A percentile compares a stretch with the other conserved stretches of the same genome.
Evolutionary conservation across 768 basidiomycete genomes (phyloP).

Genomic region (Lyophyllum semitale): DNA sequence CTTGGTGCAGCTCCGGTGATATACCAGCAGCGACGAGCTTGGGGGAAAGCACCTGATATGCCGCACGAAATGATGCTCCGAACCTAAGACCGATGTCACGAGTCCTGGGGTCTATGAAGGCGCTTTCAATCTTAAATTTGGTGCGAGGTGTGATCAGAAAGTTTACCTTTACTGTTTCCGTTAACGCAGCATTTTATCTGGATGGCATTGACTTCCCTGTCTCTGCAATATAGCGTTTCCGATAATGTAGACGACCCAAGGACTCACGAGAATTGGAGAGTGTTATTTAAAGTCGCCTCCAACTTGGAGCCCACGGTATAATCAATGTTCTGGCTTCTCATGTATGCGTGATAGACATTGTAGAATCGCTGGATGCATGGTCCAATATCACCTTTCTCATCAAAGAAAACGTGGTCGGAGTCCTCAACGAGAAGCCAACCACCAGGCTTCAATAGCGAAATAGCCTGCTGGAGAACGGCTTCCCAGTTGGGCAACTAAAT

Average conservation of each 20-base stretch:
- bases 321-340: background rate
- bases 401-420: background rate
- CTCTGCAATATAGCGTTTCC: no score
- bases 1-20: background rate
- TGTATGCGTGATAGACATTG: background rate
- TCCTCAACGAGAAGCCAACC: conserved; percentile 13
- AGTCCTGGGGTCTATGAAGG: background rate
- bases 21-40: background rate
- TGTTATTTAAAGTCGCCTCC: background rate
- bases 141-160: background rate
- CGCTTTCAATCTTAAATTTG: background rate
- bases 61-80: background rate
- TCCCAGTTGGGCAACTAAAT: background rate
- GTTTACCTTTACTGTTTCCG: conserved; percentile 3
- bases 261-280: conserved; percentile 4
- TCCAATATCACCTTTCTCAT: background rate
- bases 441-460: conserved; percentile 2
- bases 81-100: background rate
- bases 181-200: background rate
- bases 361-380: background rate
- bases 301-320: background rate
- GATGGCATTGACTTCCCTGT: background rate
- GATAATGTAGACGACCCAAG: background rate
- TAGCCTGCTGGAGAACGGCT: background rate
- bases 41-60: background rate